Percentiles rank a stretch among this genome's conserved stretches.
Evolutionary conservation across 2,329 filamentous ascomycete genomes (phyloP).

Genomic region (Botrytis tulipae): DNA sequence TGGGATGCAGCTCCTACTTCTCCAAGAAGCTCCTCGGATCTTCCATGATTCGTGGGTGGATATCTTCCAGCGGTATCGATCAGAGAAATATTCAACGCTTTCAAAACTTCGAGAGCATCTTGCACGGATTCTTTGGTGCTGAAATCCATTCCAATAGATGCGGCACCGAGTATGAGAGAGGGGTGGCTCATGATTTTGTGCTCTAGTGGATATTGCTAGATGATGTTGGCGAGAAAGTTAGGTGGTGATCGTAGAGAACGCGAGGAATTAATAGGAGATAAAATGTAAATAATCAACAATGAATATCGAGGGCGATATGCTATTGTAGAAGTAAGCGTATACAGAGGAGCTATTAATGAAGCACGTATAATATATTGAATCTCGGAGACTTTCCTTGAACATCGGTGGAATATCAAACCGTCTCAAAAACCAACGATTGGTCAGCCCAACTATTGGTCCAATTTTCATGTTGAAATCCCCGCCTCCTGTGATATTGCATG

Average conservation of each 20-base stretch:
- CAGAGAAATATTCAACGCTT: conserved; percentile 13
- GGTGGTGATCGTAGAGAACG: background rate
- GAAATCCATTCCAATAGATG: background rate
- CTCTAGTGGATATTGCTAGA: background rate
- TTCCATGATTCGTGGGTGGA: conserved; percentile 15
- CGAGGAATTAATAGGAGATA: background rate
- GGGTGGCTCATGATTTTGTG: background rate
- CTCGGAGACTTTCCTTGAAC: background rate
- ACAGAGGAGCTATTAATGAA: background rate
- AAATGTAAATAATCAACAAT: background rate
- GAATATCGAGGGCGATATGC: background rate
- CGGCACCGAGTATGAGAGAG: conserved; percentile 21
- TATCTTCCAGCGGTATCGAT: conserved; percentile 25
- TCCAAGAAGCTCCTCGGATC: conserved; percentile 21
- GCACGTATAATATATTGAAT: background rate
- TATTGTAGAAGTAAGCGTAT: background rate
- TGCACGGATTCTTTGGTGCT: background rate
- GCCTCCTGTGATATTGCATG: background rate
- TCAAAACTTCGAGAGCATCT: conserved; percentile 2
- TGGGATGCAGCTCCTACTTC: conserved; percentile 4
- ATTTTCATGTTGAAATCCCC: background rate
- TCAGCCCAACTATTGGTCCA: background rate
- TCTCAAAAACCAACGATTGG: background rate
- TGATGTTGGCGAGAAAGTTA: background rate
- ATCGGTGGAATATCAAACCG: background rate